Base-by-base conservation (phyloP, 2,329 filamentous ascomycete species). In the Penicillium hesseltinei region DNA sequence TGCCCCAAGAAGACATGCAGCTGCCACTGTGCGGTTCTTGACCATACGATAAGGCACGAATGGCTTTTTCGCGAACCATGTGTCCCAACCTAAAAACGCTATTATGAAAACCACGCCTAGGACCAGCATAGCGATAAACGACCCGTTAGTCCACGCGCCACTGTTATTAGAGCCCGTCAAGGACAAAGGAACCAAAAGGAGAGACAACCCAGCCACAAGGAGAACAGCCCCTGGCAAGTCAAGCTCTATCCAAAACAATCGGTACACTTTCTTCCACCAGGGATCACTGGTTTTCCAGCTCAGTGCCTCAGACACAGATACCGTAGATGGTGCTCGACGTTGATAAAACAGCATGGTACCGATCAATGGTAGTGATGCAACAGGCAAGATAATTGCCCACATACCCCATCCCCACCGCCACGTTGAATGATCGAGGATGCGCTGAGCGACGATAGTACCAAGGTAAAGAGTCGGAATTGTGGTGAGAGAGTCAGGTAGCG, bases 401-500 rank as follows among this genome's bases (percentile, higher is more conserved):
- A 76, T 73, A 9, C 73, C 75, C 55, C 75, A 77, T 4, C 73
- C 75, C 75, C 76, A 78, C 31, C 76, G 70, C 76, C 76, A 78
- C 1, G 71, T 71, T 0, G 74, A 70, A 54, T 75, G 63, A 2
- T 68, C 62, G 2, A 78, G 67, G 11, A 78, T 65, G 9, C 63
- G 66, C 8, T 77, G 69, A 8, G 67, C 73, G 2, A 78, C 64
- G 2, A 66, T 66, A 2, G 83, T 79, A 1, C 84, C 85, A 38
- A 85, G 77, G 81, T 84, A 88, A 5, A 85, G 80, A 2, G 64
- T 62, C 0, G 63, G 63, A 6, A 68, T 46, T 2, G 61, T 65
- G 9, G 83, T 88, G 57, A 84, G 75, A 17, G 87, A 74, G 63
- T 86, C 87, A 0, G 85, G 84, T 17, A 83, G 73, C 2, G 81